Conservation (phyloP, 1,139 yeast genomes). For the Neolecta irregularis region DNA sequence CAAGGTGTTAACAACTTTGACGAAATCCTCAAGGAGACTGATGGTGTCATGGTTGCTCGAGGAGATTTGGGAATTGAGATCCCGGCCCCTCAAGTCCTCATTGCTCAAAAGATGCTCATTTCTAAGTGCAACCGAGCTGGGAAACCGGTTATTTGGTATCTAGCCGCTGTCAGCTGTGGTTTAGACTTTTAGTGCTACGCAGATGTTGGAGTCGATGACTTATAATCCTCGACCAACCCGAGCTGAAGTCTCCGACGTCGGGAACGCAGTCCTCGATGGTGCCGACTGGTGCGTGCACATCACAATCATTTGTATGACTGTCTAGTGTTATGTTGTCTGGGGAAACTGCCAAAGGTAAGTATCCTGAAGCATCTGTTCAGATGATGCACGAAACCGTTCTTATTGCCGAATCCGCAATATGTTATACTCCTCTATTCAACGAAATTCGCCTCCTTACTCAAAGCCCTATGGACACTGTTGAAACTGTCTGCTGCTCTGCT, state of each 20-base stretch:
- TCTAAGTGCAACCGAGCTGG: constrained; percentile 99
- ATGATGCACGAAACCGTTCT: constrained; percentile 98
- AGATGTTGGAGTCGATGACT: constrained; percentile 99
- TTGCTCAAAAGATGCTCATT: constrained; percentile 96
- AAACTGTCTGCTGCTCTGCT: constrained; percentile 95
- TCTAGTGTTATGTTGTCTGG: constrained; percentile 69
- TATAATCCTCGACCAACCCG: constrained; percentile 99
- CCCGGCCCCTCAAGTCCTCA: constrained; percentile 97
- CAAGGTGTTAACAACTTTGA: constrained; percentile 99
- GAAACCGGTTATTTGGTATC: constrained; percentile 81
- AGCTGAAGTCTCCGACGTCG: constrained; percentile 98
- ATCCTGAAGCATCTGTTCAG: constrained; percentile 91
- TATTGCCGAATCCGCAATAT: constrained; percentile 93
- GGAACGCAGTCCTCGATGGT: constrained; percentile 97
- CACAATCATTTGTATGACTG: neutral
- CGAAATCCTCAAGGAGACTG: constrained; percentile 83
- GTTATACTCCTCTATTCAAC: constrained; percentile 73
- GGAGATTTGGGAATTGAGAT: constrained; percentile 99
- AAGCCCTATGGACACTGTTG: constrained; percentile 85
- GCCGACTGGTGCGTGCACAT: constrained; percentile 71
- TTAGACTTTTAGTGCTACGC: constrained; percentile 49
- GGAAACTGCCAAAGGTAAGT: constrained; percentile 98
- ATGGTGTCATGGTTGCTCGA: constrained; percentile 99
- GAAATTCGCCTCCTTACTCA: constrained; percentile 76
- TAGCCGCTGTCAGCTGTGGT: neutral